Conservation (phyloP, 352 stramenopile species). For the Phytophthora ramorum region DNA sequence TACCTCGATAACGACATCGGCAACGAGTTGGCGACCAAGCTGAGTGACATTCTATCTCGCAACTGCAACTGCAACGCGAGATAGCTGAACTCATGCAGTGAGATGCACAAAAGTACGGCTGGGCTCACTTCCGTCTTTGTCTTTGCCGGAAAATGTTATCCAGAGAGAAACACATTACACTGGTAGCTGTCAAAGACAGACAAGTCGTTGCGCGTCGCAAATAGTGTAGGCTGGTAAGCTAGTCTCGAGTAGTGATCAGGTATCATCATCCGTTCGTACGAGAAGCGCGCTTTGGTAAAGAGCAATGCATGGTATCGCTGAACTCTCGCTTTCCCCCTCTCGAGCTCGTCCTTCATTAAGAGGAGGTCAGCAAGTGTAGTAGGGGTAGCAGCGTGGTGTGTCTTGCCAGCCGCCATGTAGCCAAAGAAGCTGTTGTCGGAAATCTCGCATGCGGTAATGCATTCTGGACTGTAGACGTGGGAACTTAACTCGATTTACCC, state of each 20-base stretch:
- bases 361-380: too few relatives aligned
- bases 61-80: too few relatives aligned
- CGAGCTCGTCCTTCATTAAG: too few relatives aligned
- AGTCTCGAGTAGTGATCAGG: background rate
- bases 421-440: too few relatives aligned
- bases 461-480: too few relatives aligned
- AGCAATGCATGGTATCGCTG: background rate
- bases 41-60: too few relatives aligned
- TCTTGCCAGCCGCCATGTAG: too few relatives aligned
- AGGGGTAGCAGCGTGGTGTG: too few relatives aligned
- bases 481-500: too few relatives aligned
- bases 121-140: background rate
- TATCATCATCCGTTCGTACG: background rate
- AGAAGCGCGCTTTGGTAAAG: background rate
- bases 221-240: background rate
- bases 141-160: background rate
- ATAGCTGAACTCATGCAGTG: background rate
- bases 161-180: background rate
- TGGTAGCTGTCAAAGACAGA: background rate
- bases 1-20: slow-evolving; percentile 43
- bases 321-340: background rate
- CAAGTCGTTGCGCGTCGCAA: background rate
- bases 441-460: too few relatives aligned
- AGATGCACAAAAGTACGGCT: background rate
- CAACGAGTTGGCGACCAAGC: slow-evolving; percentile 19